Conservation (phyloP, 108 stramenopile genomes). For the Fragilaria radians region DNA sequence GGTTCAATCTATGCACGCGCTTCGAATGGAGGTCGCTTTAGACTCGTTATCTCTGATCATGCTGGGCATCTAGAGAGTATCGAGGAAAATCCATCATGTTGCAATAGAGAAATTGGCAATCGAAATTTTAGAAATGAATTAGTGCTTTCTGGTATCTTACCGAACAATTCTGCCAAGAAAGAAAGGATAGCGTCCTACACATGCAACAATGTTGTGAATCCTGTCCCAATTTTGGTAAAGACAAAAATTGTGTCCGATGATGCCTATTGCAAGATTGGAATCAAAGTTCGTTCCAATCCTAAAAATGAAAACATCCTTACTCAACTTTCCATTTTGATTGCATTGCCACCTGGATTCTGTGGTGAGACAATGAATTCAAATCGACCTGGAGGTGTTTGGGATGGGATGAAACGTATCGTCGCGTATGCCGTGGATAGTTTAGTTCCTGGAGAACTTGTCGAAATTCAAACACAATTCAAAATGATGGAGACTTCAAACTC, state of each 20-base stretch:
- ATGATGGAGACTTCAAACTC: background rate
- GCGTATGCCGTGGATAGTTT: slow-evolving; percentile 24
- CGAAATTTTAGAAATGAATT: background rate
- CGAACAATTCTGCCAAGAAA: slow-evolving; percentile 4
- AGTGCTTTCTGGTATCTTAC: slow-evolving; percentile 16
- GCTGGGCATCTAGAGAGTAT: slow-evolving; percentile 16
- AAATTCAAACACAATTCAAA: slow-evolving; percentile 38
- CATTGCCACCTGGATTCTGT: slow-evolving; percentile 40
- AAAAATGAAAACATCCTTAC: slow-evolving; percentile 19
- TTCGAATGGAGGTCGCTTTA: slow-evolving; percentile 3
- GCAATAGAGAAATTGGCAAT: background rate
- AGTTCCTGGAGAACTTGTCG: slow-evolving; percentile 36
- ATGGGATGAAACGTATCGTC: slow-evolving; percentile 49
- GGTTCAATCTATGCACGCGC: slow-evolving; percentile 29
- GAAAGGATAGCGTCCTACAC: slow-evolving; percentile 24
- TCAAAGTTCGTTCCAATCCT: slow-evolving; percentile 59
- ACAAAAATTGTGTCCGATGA: slow-evolving; percentile 20
- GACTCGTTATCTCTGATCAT: slow-evolving; percentile 11
- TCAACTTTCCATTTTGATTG: slow-evolving; percentile 39
- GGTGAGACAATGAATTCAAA: slow-evolving; percentile 36
- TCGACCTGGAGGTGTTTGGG: slow-evolving; percentile 43
- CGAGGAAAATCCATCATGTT: slow-evolving; percentile 9
- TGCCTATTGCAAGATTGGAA: slow-evolving; percentile 20
- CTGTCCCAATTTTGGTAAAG: slow-evolving; percentile 51
- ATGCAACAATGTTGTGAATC: slow-evolving; percentile 29